A percentile compares a stretch with the other conserved stretches of the same genome.
Conservation (phyloP, 495 filamentous ascomycete genomes). For the Amphirosellinia nigrospora region DNA sequence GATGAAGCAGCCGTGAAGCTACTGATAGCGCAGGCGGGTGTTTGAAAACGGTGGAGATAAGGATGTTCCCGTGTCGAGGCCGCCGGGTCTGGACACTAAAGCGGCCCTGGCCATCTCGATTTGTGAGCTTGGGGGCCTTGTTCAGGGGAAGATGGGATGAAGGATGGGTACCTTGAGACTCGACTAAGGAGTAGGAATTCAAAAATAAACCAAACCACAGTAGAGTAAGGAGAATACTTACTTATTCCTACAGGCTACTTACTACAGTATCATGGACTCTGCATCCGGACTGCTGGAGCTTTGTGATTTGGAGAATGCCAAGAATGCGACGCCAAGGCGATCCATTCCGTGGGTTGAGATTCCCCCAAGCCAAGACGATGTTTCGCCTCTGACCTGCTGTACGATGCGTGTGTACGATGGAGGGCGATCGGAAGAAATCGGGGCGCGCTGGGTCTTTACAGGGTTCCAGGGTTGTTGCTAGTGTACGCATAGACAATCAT, state of each 20-base stretch:
- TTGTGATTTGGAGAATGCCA: conserved; percentile 15
- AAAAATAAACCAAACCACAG: not conserved
- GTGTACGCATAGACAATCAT: conserved; percentile 1
- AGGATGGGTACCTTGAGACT: not conserved
- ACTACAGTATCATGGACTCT: not conserved
- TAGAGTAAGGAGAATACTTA: not conserved
- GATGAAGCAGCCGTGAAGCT: conserved; percentile 24
- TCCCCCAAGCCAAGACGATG: conserved; percentile 1
- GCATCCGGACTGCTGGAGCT: not conserved
- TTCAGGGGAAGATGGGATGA: conserved; percentile 5
- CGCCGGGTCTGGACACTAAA: not conserved
- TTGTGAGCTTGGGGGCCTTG: too few species aligned
- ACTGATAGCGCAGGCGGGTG: conserved; percentile 8
- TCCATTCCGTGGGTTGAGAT: conserved; percentile 17
- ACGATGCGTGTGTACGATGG: too few species aligned
- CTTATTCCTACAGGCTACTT: not conserved
- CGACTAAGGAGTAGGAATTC: not conserved
- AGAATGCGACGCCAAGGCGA: conserved; percentile 11
- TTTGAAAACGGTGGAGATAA: conserved; percentile 21
- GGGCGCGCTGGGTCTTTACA: conserved; percentile 11
- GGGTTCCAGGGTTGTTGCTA: conserved; percentile 1
- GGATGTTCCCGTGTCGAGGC: conserved; percentile 17
- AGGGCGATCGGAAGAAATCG: conserved; percentile 26
- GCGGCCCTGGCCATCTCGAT: conserved; percentile 9
- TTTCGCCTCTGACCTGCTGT: not conserved